Evolutionary conservation across 1,284 basidiomycete species (phyloP).

Genomic region (Ceratobasidium sp.): DNA sequence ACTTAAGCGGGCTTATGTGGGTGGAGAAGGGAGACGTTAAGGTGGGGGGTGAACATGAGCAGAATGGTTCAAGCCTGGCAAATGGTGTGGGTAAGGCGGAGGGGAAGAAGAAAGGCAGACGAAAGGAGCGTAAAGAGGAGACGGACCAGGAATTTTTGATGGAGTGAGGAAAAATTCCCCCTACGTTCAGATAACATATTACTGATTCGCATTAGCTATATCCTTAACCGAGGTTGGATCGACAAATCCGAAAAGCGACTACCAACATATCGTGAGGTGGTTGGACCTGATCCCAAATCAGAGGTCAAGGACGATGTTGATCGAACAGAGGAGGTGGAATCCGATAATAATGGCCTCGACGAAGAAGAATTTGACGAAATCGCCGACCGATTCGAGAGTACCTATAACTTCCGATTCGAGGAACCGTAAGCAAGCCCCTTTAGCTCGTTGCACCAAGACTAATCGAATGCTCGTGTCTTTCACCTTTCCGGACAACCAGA

Average conservation of each 20-base stretch:
- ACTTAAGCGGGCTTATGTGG: constrained; percentile 66
- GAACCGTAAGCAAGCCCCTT: constrained; percentile 73
- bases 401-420: constrained; percentile 96
- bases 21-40: constrained; percentile 54
- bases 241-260: constrained; percentile 76
- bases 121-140: constrained; percentile 62
- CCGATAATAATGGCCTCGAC: constrained; percentile 53
- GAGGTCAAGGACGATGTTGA: constrained; percentile 51
- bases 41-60: constrained; percentile 55
- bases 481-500: constrained; percentile 56
- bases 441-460: constrained; percentile 6
- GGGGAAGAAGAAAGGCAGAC: constrained; percentile 54
- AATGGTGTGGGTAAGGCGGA: constrained; percentile 1
- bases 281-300: constrained; percentile 52
- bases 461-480: constrained; percentile 18
- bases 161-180: constrained; percentile 67
- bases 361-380: constrained; percentile 74
- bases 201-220: constrained; percentile 70
- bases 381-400: constrained; percentile 77
- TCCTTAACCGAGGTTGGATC: constrained; percentile 94
- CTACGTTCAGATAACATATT: constrained; percentile 13
- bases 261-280: constrained; percentile 86
- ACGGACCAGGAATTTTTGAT: constrained; percentile 88
- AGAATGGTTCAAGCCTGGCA: constrained; percentile 52
- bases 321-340: constrained; percentile 44